phyloP scores from a whole-genome alignment of 2,329 filamentous ascomycete species.

The Penicillium corylophilum region DNA sequence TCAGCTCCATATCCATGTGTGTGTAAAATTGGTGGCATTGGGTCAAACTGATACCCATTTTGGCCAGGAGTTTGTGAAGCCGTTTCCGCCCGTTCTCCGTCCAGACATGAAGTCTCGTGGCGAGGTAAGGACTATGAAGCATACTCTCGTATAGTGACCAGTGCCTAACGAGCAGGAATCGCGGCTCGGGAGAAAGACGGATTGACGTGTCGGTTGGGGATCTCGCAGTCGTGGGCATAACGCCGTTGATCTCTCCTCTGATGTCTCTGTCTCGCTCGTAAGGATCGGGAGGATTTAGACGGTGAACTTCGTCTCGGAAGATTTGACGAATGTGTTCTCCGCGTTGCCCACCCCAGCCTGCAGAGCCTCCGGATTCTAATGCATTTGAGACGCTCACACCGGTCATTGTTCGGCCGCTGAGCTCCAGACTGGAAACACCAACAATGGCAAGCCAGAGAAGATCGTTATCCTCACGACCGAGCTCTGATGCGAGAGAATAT shows the following conservation, averaged over 20 bases:
- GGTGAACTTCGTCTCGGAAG: constrained; percentile 87
- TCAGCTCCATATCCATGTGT: constrained; percentile 98
- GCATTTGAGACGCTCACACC: constrained; percentile 66
- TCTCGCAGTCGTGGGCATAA: constrained; percentile 83
- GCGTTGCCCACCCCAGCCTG: constrained; percentile 78
- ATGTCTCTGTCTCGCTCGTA: constrained; percentile 60
- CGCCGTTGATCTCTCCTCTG: constrained; percentile 67
- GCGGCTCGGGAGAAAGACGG: constrained; percentile 86
- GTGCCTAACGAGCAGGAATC: constrained; percentile 87
- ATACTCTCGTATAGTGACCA: constrained; percentile 99
- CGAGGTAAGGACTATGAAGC: constrained; percentile 94
- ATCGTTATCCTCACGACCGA: constrained; percentile 95
- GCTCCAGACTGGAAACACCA: constrained; percentile 88
- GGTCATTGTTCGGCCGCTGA: constrained; percentile 82
- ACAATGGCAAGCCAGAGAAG: constrained; percentile 93
- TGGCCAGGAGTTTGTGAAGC: constrained; percentile 89
- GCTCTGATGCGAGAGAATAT: constrained; percentile 90
- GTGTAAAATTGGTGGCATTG: constrained; percentile 96
- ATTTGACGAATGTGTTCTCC: constrained; percentile 82
- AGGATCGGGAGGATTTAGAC: constrained; percentile 76
- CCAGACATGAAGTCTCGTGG: constrained; percentile 90
- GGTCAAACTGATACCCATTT: constrained; percentile 93
- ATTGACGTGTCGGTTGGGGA: constrained; percentile 92
- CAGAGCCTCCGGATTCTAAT: constrained; percentile 53
- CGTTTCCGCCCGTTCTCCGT: constrained; percentile 84